Base-by-base conservation (phyloP, 345 rosid genomes). In the Brassica rapa region DNA sequence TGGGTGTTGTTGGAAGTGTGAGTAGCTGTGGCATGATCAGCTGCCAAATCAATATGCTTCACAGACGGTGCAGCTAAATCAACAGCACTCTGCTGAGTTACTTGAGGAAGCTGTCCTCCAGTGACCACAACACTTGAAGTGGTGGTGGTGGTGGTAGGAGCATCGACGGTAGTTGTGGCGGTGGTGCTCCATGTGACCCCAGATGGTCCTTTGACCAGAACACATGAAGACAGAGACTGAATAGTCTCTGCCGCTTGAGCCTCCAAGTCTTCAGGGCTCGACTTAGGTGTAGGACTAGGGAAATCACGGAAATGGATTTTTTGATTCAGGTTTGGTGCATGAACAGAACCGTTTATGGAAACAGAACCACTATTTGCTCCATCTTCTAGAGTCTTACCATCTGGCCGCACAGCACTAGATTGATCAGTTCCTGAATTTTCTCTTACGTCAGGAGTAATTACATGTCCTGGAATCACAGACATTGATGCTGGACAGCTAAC, bases 131-230 rank as follows among this genome's bases (percentile, higher is more conserved):
- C 81, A 82, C 90, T 90, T 72, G 94, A 84, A 80, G 88, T 77
- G 56, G 90, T 80, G 11, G 78, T 68, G 78, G 88, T 77, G 56
- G 90, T 80, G 25, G 82, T 68, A 74, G 88, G 68, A 55, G 85
- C 87, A 70, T 83, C 84, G 62, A 76, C 82, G 59, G 84, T 90
- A 27, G 88, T 75, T 73, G 90, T 89, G 68, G 92, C 85, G 75
- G 89, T 79, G 67, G 91, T 80, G 82, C 89, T 87, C 96, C 93
- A 88, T 75, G 88, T 87, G 77, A 86, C 89, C 60, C 89, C 94
- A 8, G 91, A 85, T 46, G 80, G 83, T 75, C 89, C 89, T 85
- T 79, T 89, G 71, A 81, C 79, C 32, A 84, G 80, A 74, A 78
- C 77, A 84, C 82, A 78, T 66, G 87, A 72, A 76, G 95, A 83